Conservation (phyloP, 2,329 filamentous ascomycete genomes). For the Alternaria sp. region DNA sequence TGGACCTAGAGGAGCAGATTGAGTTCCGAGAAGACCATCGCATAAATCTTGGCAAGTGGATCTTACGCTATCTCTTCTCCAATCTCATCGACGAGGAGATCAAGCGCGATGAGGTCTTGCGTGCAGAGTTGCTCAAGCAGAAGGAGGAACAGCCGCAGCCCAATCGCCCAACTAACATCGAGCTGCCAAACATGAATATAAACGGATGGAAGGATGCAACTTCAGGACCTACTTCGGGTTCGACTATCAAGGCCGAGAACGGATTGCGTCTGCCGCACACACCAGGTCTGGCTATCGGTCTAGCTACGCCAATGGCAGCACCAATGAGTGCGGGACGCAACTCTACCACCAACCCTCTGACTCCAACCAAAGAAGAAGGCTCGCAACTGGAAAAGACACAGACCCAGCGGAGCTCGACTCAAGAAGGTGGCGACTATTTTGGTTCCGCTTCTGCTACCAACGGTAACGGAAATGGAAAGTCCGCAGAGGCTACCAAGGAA, state of each 20-base stretch:
- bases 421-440: slow-evolving; percentile 79
- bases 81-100: slow-evolving; percentile 91
- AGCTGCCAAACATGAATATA: slow-evolving; percentile 59
- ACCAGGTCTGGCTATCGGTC: slow-evolving; percentile 78
- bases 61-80: slow-evolving; percentile 89
- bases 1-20: slow-evolving; percentile 74
- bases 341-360: slow-evolving; percentile 47
- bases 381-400: slow-evolving; percentile 62
- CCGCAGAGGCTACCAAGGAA: slow-evolving; percentile 34
- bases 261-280: slow-evolving; percentile 69
- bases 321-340: slow-evolving; percentile 48
- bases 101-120: slow-evolving; percentile 76
- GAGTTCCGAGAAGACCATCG: slow-evolving; percentile 93
- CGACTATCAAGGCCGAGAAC: slow-evolving; percentile 65
- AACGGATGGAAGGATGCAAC: slow-evolving; percentile 55
- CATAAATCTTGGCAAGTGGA: slow-evolving; percentile 97
- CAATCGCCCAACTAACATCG: slow-evolving; percentile 69
- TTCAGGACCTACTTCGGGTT: slow-evolving; percentile 56
- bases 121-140: slow-evolving; percentile 73
- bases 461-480: slow-evolving; percentile 37
- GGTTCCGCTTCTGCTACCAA: slow-evolving; percentile 33
- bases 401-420: slow-evolving; percentile 62
- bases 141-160: slow-evolving; percentile 65
- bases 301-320: slow-evolving; percentile 70
- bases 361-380: slow-evolving; percentile 54